Evolutionary conservation across 352 stramenopile genomes (phyloP), one percentile per base, ranked within the genome.

Genomic region (Pythium coloratum): DNA sequence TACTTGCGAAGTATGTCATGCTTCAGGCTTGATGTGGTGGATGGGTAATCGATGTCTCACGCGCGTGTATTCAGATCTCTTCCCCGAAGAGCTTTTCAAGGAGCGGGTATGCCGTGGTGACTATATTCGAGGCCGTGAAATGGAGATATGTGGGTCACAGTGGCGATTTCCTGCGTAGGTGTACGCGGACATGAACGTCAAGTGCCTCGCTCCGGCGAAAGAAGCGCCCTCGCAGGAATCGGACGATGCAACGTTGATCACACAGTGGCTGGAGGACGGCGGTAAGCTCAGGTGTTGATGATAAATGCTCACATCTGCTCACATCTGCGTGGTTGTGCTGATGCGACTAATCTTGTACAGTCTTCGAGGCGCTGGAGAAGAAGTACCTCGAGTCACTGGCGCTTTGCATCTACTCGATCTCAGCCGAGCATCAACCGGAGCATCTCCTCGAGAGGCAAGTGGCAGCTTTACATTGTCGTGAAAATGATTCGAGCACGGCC

Each of bases 151-250:
- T 55, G 13, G 51, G 28, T 36, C 56, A 36, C 5, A 18, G 28
- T 38, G n/a, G 20, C 18, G n/a, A 38, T 50, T 54, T 64, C 20
- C 14, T 2, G 8, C 14, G 20, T 42, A 78, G 71, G 56, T 78
- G 0, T 82, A 82, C 54, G 76, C 76, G 0, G 76, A 82, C 28
- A 80, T 82, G 66, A 64, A 64, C 32, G 63, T 82, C 62, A 78
- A 82, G 36, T 82, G 73, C 34, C 61, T 82, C 3, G 66, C 76
- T 20, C 73, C 76, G 10, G 57, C 50, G 0, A 71, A 78, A 16
- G 72, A 76, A 7, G 60, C 46, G 18, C 7, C 16, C 0, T 67
- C 61, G 4, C 62, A 66, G 42, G 66, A 75, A 26, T 62, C 72
- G 30, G 33, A 66, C 0, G 72, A 82, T 47, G 76, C 76, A 1